Evolutionary conservation across 1,139 yeast genomes (phyloP), one percentile per base, ranked within the genome.

Genomic region (Entelexis paramagnoliae): DNA sequence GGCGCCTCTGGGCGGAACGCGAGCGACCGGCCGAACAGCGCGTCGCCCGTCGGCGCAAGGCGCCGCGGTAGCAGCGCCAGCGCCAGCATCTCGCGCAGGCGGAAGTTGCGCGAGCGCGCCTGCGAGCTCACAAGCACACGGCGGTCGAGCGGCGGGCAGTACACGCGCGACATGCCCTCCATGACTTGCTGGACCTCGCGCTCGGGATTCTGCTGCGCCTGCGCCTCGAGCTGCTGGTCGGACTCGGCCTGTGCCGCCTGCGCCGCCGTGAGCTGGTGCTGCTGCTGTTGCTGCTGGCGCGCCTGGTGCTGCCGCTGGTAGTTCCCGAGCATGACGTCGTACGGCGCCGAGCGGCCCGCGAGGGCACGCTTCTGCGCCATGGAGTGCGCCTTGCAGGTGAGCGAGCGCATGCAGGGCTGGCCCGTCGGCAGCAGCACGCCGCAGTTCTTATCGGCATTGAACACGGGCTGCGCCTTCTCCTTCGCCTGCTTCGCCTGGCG

Each of bases 291-390:
- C 66, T n/a, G n/a, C n/a, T n/a, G n/a, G n/a, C 86, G 88, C 38
- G 94, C 91, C 68, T 89, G 96, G 66, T 89, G 91, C 60, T 88
- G 78, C 63, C 88, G 81, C 68, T 91, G 98, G 65, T 91, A 89
- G 44, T 86, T 91, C 42, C 91, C 89, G 54, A 91, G 72, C 51
- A 91, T 72, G 26, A 81, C 81, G 68, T 91, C 98, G 66, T 88
- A 91, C 0, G 96, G 89, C 9, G 93, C 89, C 49, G 94, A 80
- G 61, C 98, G 76, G 7, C 98, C 98, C 30, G 80, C 80, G 24
- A 91, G 98, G 1, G 96, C 91, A 61, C 98, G 77, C 63, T 91
- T 91, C 24, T 96, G 95, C 28, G 96, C 96, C 96, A 91, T 89
- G 0, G 96, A 86, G 67, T 91, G 98, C 0, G 97, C 88, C 65